Evolutionary conservation across 2,329 filamentous ascomycete species (phyloP), one percentile per base, ranked within the genome.

Genomic region (Cercospora canescens): DNA sequence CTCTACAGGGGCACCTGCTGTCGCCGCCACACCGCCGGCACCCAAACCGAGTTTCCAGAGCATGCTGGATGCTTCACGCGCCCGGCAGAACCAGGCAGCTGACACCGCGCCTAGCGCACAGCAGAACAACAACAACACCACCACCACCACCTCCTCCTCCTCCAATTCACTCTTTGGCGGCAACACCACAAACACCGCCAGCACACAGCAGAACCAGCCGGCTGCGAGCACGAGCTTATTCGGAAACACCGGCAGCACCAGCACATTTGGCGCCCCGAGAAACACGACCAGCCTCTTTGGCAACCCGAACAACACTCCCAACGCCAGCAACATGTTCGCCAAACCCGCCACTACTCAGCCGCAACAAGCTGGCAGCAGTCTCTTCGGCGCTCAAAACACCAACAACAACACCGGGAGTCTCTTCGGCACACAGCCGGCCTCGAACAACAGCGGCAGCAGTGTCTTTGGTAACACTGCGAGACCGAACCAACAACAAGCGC

Each of bases 271-370:
- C 56, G 68, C 63, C 59, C 60, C 62, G 9, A 60, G 63, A 11
- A 39, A 64, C 50, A 39, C 62, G 34, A 41, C 37, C 18, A 66
- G 60, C 24, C 45, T 67, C 6, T 67, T 67, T 32, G 61, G 56
- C 48, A 64, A 45, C 6, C 21, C 61, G n/a, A 63, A 59, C 45
- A 60, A 64, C 12, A 67, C 57, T 30, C 32, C 56, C 9, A 60
- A 34, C 30, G 55, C 61, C 50, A 67, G 50, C 76, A 67, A 76
- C 77, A 67, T 78, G 73, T 69, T 74, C 76, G 69, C 75, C 62
- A 64, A 63, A 54, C 66, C 50, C 50, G 39, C 62, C 30, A 39
- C 67, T 58, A 52, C 72, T 62, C 62, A 67, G 65, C 41, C 64
- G 73, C 66, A 63, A 68, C 32, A 37, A 37, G 60, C 48, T 18